Base-by-base conservation (phyloP, 192 early-diverging fungal genomes). In the Rhizophagus sp. region DNA sequence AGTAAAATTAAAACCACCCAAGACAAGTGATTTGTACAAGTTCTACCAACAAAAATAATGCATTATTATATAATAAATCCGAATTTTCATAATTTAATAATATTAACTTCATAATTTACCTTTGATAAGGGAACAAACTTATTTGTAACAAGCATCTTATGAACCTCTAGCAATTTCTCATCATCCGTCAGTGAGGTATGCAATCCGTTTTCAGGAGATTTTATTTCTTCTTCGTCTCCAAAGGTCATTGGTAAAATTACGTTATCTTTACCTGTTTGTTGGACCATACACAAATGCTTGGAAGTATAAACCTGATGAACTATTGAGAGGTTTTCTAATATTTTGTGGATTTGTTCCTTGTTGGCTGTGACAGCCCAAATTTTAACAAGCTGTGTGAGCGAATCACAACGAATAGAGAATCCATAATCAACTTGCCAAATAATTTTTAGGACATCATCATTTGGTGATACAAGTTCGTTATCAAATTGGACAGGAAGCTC, bases 91-190 rank as follows among this genome's bases (percentile, higher is more conserved):
- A 30, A 30, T 1, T 30, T 30, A 30, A 30, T 30, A 30, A 1
- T 30, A 30, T 4, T 1, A 19, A 4, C 13, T 70, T 1, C 34
- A 4, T 70, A 39, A 19, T 74, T 74, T 74, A 74, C 73, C 73
- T 33, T 74, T 57, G 73, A 74, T 74, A 74, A 76, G 25, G 75
- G 75, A 76, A 64, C 19, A 24, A 76, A 76, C 13, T 76, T 76
- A 63, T 76, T 76, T 4, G 75, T 76, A 25, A 76, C 24, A 64
- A 76, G 75, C 62, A 76, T 76, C 27, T 65, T 63, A 39, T 76
- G 75, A 39, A 76, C 62, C 12, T 76, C 61, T 64, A 76, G 27
- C 6, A 76, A 22, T 24, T 24, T 76, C n/a, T 76, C 75, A 64
- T 64, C 75, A 64, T 76, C 75, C 2, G 44, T 63, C 17, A 57